These are phyloP conservation scores for Pseudognaphalium luteoalbum DNA, from an alignment of 129 eudicot species.

Conservation along the genomic window DNA sequence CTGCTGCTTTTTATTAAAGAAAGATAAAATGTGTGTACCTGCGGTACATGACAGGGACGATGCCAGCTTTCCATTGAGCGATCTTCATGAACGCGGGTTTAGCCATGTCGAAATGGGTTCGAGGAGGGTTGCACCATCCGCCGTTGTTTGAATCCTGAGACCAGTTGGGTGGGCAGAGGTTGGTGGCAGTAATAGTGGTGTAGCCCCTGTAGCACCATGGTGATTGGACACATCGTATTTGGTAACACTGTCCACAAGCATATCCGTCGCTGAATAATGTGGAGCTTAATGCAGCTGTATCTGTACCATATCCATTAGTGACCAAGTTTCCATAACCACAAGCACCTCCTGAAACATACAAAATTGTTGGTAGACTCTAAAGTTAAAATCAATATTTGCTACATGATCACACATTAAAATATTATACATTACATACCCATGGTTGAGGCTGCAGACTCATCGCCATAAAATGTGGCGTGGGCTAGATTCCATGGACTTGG, in stretches of 20 bases:
- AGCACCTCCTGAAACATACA: slow-evolving; percentile 72
- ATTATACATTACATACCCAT: slow-evolving; percentile 48
- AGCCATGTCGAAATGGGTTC: slow-evolving; percentile 82
- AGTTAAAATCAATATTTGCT: not conserved
- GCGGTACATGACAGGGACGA: slow-evolving; percentile 77
- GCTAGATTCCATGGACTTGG: slow-evolving; percentile 61
- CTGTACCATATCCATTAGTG: slow-evolving; percentile 66
- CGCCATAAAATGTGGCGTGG: slow-evolving; percentile 81
- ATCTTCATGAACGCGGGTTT: slow-evolving; percentile 86
- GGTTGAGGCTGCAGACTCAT: slow-evolving; percentile 74
- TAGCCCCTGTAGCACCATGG: slow-evolving; percentile 49
- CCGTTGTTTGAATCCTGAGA: slow-evolving; percentile 63
- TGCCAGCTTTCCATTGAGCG: slow-evolving; percentile 81
- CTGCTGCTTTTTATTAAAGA: not conserved
- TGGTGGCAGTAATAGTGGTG: slow-evolving; percentile 71
- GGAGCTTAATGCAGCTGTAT: slow-evolving; percentile 84
- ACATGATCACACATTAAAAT: not conserved
- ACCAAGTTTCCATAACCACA: slow-evolving; percentile 86
- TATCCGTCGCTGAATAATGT: slow-evolving; percentile 67
- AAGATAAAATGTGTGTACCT: slow-evolving; percentile 42
- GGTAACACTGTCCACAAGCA: slow-evolving; percentile 83
- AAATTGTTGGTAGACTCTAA: not conserved
- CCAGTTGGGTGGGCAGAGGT: slow-evolving; percentile 95
- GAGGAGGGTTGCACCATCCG: slow-evolving; percentile 97
- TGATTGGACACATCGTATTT: slow-evolving; percentile 60